Evolutionary conservation across 2,329 filamentous ascomycete species (phyloP).

Genomic region (Lasiodiplodia sp.): DNA sequence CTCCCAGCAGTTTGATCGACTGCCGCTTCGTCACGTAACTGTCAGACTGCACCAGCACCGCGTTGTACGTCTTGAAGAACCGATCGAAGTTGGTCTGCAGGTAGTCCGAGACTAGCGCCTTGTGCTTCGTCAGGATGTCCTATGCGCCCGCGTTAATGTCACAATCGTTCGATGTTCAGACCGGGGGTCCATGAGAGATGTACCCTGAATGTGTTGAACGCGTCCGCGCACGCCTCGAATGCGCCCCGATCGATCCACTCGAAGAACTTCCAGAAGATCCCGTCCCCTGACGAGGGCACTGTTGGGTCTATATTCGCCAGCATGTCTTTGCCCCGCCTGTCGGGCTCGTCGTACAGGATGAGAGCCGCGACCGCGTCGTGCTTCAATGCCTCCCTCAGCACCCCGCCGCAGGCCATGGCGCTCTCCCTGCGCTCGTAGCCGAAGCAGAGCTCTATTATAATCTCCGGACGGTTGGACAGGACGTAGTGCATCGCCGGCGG

Average conservation of each 20-base stretch:
- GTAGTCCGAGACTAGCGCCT: conserved; percentile 86
- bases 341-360: conserved; percentile 89
- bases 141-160: conserved; percentile 46
- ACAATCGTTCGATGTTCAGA: conserved; percentile 1
- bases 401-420: conserved; percentile 87
- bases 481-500: conserved; percentile 89
- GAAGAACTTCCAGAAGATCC: conserved; percentile 97
- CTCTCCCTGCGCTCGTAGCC: conserved; percentile 92
- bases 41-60: conserved; percentile 84
- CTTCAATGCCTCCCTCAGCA: conserved; percentile 88
- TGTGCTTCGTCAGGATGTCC: conserved; percentile 95
- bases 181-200: conserved; percentile 12
- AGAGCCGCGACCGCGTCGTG: conserved; percentile 90
- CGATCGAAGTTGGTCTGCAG: conserved; percentile 88
- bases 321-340: conserved; percentile 73
- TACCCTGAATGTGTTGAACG: conserved; percentile 96
- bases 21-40: conserved; percentile 98
- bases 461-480: conserved; percentile 83
- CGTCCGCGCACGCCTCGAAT: conserved; percentile 96
- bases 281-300: conserved; percentile 76
- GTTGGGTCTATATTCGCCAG: conserved; percentile 76
- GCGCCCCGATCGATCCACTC: conserved; percentile 96
- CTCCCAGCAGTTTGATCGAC: conserved; percentile 95
- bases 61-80: conserved; percentile 93
- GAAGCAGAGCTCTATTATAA: conserved; percentile 80